Evolutionary conservation across 495 filamentous ascomycete genomes (phyloP).

Genomic region (Penicillium psychrofluorescens): DNA sequence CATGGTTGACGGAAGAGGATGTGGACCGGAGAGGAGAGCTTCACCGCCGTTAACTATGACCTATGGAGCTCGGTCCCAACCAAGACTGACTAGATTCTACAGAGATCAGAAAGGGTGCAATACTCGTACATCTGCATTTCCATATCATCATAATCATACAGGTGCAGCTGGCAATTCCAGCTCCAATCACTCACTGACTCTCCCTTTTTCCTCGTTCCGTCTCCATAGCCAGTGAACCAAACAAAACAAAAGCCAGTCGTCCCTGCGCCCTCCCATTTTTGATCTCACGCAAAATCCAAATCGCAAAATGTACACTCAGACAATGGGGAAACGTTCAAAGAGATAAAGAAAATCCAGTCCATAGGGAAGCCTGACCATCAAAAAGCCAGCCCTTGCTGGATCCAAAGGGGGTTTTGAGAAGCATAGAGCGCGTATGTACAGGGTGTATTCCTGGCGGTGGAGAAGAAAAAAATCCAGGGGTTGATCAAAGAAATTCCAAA

Average conservation of each 20-base stretch:
- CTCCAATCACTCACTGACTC: slow-evolving; percentile 6
- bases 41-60: slow-evolving; percentile 14
- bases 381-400: too few relatives aligned
- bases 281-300: too few relatives aligned
- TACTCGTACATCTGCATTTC: slow-evolving; percentile 24
- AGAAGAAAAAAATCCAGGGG: too few relatives aligned
- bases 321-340: slow-evolving; percentile 6
- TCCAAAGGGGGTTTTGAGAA: too few relatives aligned
- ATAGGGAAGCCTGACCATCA: not conserved
- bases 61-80: not conserved
- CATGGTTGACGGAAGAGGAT: slow-evolving; percentile 34
- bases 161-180: slow-evolving; percentile 15
- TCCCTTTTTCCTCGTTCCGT: slow-evolving; percentile 4
- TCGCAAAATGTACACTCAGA: slow-evolving; percentile 3
- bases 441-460: too few relatives aligned
- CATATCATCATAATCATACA: slow-evolving; percentile 45
- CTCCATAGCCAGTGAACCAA: too few relatives aligned
- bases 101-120: not conserved
- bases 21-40: slow-evolving; percentile 8
- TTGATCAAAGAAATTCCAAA: not conserved
- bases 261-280: too few relatives aligned
- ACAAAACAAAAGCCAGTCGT: too few relatives aligned
- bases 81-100: not conserved
- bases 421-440: too few relatives aligned
- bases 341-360: slow-evolving; percentile 2